Evolutionary conservation across 306 rosid genomes (phyloP), one percentile per base, ranked within the genome.

Genomic region (Astragalus membranaceus): DNA sequence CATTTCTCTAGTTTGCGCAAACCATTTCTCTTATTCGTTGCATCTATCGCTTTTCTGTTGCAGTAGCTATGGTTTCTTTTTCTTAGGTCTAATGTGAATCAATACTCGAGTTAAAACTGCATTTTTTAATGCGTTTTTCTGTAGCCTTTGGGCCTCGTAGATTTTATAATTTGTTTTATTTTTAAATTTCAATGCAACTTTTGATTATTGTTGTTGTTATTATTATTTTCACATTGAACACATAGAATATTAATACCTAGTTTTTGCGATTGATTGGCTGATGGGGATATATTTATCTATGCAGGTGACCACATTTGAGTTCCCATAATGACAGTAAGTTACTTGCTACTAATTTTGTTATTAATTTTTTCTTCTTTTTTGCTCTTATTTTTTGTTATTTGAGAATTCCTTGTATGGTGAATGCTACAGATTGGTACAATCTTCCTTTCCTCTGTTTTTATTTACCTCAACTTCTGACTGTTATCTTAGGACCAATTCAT

Each of bases 341-440:
- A n/a, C 69, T 47, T 72, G 16, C 63, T 50, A 46, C 43, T 36
- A 50, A 53, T 47, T 42, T 42, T 52, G 29, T n/a, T n/a, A n/a
- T n/a, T 67, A 11, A 0, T 9, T 36, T 3, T 29, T 6, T 75
- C 12, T 7, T 20, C 4, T 15, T 26, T 10, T 0, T 5, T 7
- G 17, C 11, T 12, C 32, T 10, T 5, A 12, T 64, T 3, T 3
- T 57, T 4, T n/a, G n/a, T n/a, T n/a, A n/a, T 58, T 58, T 4
- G 8, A 2, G 0, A 36, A 51, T 79, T 69, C 10, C 16, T 33
- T 42, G 50, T 72, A 26, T 42, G 12, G 50, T 72, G 62, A 78
- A 74, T 88, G 67, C 20, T 37, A n/a, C 63, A 94, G 97, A 26
- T 87, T 35, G 89, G 83, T n/a, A 91, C 26, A 9, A 89, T 94